These are phyloP conservation scores for Fusarium transvaalense DNA, from an alignment of 2,329 filamentous ascomycete genomes.

Conservation along the genomic window DNA sequence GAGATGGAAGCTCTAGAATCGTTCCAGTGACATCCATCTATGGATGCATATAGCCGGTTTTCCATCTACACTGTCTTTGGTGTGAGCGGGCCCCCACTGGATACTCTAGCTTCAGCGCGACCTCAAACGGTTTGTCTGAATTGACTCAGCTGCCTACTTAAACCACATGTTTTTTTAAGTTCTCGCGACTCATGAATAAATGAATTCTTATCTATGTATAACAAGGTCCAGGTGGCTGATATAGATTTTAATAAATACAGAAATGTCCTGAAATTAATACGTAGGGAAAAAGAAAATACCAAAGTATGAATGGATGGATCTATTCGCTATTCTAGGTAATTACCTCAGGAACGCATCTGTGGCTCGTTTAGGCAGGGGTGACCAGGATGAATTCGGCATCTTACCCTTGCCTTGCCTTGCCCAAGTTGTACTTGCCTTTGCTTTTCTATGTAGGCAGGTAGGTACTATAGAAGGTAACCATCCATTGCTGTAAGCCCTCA, in stretches of 20 bases:
- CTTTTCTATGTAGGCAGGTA: not conserved
- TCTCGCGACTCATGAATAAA: conserved; percentile 3
- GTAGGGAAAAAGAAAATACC: not conserved
- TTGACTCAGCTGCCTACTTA: conserved; percentile 21
- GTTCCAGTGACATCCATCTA: conserved; percentile 32
- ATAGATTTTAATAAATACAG: not conserved
- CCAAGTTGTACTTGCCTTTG: not conserved
- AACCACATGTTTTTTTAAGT: not conserved
- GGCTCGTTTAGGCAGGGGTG: not conserved
- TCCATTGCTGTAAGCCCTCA: not conserved
- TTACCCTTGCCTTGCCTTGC: not conserved
- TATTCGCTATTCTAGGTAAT: no score
- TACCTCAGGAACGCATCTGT: not conserved
- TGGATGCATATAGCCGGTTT: not conserved
- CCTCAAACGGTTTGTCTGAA: not conserved
- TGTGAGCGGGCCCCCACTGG: conserved; percentile 23
- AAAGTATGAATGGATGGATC: no score
- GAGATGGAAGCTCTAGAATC: conserved; percentile 26
- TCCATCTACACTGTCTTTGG: conserved; percentile 1
- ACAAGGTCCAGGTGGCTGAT: not conserved
- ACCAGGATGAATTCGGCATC: not conserved
- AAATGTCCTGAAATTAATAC: not conserved
- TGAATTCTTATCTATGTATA: not conserved
- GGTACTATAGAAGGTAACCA: no score
- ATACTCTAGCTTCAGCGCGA: conserved; percentile 1